Conservation (phyloP, 2,329 filamentous ascomycete species). For the Parastagonospora nodorum region DNA sequence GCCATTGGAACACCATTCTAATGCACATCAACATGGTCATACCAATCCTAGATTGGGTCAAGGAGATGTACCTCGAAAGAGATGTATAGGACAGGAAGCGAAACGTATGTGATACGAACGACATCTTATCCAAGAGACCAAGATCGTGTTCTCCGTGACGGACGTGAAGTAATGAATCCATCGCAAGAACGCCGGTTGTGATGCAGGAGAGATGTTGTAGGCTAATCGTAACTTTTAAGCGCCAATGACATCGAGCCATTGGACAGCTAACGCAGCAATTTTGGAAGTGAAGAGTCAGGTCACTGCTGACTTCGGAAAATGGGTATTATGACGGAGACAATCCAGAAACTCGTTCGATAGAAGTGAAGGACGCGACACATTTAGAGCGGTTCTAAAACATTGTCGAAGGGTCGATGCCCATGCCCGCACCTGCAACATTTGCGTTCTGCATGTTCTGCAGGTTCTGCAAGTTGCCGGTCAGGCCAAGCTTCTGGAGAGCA, state of each 20-base stretch:
- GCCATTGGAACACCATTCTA: slow-evolving; percentile 36
- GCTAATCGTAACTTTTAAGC: slow-evolving; percentile 28
- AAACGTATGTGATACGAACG: slow-evolving; percentile 19
- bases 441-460: slow-evolving; percentile 50
- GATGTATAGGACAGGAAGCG: slow-evolving; percentile 35
- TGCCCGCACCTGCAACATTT: slow-evolving; percentile 58
- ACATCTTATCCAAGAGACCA: slow-evolving; percentile 28
- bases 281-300: slow-evolving; percentile 6
- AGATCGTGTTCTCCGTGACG: slow-evolving; percentile 15
- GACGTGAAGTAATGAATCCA: slow-evolving; percentile 16
- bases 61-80: slow-evolving; percentile 32
- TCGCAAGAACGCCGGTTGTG: slow-evolving; percentile 26
- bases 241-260: slow-evolving; percentile 2
- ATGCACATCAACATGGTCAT: slow-evolving; percentile 42
- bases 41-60: slow-evolving; percentile 29
- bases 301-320: neutral
- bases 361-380: slow-evolving; percentile 15
- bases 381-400: slow-evolving; percentile 45
- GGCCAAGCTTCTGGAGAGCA: slow-evolving; percentile 54
- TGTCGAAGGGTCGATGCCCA: slow-evolving; percentile 59
- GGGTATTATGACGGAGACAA: slow-evolving; percentile 27
- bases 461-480: slow-evolving; percentile 46
- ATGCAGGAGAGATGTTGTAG: slow-evolving; percentile 28
- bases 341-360: neutral
- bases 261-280: slow-evolving; percentile 4